phyloP scores from a whole-genome alignment of 805 yeast genomes.

The Lachancea thermotolerans region DNA sequence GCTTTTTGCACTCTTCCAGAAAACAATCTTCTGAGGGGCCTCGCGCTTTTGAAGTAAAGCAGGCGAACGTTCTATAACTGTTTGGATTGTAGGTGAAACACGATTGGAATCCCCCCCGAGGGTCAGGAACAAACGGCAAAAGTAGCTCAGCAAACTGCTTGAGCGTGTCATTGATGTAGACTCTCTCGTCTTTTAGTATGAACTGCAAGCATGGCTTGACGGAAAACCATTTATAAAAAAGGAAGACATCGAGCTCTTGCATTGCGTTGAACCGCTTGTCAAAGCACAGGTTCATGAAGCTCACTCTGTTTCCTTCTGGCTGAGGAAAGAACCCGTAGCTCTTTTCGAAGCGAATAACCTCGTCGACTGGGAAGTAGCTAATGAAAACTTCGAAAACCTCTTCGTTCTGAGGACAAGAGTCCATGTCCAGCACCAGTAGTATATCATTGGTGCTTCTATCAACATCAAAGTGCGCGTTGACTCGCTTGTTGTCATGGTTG shows the following conservation, averaged over 20 bases:
- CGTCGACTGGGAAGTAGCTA: slow-evolving; percentile 40
- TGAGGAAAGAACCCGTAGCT: slow-evolving; percentile 44
- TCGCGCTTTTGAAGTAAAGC: slow-evolving; percentile 5
- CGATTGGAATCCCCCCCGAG: slow-evolving; percentile 1
- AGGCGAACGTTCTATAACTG: slow-evolving; percentile 9
- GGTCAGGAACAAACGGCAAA: slow-evolving; percentile 14
- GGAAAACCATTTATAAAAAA: slow-evolving; percentile 32
- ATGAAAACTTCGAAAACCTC: slow-evolving; percentile 37
- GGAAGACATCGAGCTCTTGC: slow-evolving; percentile 16
- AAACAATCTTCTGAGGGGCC: background rate
- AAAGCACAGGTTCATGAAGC: slow-evolving; percentile 15
- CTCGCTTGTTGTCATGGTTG: slow-evolving; percentile 43
- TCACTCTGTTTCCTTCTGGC: slow-evolving; percentile 3
- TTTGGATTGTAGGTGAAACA: slow-evolving; percentile 13
- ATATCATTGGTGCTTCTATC: slow-evolving; percentile 41
- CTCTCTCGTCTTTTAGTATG: slow-evolving; percentile 21
- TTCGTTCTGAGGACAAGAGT: slow-evolving; percentile 2
- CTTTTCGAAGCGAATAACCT: slow-evolving; percentile 34
- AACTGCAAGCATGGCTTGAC: slow-evolving; percentile 39
- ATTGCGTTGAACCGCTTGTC: slow-evolving; percentile 10
- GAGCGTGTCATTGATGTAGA: slow-evolving; percentile 15
- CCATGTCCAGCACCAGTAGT: slow-evolving; percentile 31
- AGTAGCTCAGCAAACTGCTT: slow-evolving; percentile 13
- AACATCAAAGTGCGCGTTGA: slow-evolving; percentile 57
- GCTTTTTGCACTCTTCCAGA: slow-evolving; percentile 4